Evolutionary conservation across 306 rosid species (phyloP).

Genomic region (Geum urbanum): DNA sequence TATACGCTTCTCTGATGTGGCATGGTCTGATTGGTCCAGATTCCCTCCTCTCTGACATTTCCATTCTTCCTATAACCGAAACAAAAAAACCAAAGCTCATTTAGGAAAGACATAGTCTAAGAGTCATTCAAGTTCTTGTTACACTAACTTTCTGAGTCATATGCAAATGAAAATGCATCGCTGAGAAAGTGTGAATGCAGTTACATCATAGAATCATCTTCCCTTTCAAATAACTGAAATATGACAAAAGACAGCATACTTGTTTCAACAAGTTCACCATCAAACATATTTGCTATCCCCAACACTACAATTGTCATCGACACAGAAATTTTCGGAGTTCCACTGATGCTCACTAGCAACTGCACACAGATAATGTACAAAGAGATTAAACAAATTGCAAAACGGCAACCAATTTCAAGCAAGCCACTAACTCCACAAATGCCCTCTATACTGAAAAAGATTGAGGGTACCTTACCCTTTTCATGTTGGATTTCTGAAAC

Average conservation of each 20-base stretch:
- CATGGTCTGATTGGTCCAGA: slow-evolving; percentile 92
- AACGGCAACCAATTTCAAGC: background rate
- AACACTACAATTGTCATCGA: slow-evolving; percentile 92
- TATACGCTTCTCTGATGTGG: slow-evolving; percentile 85
- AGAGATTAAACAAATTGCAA: background rate
- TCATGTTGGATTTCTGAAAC: slow-evolving; percentile 88
- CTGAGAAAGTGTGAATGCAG: background rate
- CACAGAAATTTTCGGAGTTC: slow-evolving; percentile 78
- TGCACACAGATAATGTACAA: slow-evolving; percentile 28
- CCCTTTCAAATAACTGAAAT: background rate
- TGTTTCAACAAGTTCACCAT: slow-evolving; percentile 89
- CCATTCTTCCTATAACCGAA: slow-evolving; percentile 59
- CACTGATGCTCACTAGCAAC: slow-evolving; percentile 78
- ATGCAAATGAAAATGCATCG: background rate
- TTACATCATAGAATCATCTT: background rate
- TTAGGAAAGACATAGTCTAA: background rate
- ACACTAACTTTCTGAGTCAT: background rate
- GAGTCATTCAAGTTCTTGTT: background rate
- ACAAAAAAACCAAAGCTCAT: slow-evolving; percentile 7
- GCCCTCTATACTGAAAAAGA: background rate
- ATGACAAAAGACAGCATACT: slow-evolving; percentile 35
- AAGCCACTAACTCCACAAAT: background rate
- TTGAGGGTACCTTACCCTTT: slow-evolving; percentile 48
- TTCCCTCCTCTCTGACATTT: slow-evolving; percentile 83
- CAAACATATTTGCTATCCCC: slow-evolving; percentile 89